Evolutionary conservation across 371 early-diverging fungal species (phyloP), one percentile per base, ranked within the genome.

Genomic region (Mortierella sp.): DNA sequence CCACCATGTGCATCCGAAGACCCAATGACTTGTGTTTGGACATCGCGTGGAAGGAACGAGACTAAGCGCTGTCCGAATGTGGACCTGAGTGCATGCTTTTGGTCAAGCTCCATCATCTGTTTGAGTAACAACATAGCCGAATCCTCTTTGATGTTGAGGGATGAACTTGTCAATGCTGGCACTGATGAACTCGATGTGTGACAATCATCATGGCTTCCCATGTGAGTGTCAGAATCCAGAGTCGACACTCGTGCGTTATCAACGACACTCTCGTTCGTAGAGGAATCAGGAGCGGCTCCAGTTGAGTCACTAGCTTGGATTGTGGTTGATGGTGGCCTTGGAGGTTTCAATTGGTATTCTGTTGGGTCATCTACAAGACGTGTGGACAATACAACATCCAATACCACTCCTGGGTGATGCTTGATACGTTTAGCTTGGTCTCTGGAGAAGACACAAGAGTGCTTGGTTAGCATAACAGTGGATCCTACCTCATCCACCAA

Each of bases 381-480:
- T 17, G 55, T 29, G 50, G 50, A 49, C 43, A 62, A 41, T n/a
- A 62, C 55, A 49, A 55, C 63, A 40, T 62, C 63, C 50, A 62
- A 41, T 16, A 53, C 54, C 24, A 61, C 39, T 9, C 40, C 47
- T 4, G 54, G 47, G 29, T 21, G 41, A 34, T 53, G 47, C 21
- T 54, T 44, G 53, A 61, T 61, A 37, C 54, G 29, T 34, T 45
- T 22, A 22, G 61, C 54, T 14, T 14, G 25, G 19, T 34, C 47
- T 52, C 61, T 60, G 43, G n/a, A n/a, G n/a, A n/a, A n/a, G n/a
- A n/a, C n/a, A n/a, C n/a, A 17, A 8, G 24, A 25, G 9, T 40
- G 9, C n/a, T n/a, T n/a, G 8, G 21, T 41, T 14, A 27, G 51
- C 45, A 41, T 6, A 6, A 41, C 41, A n/a, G n/a, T n/a, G 16